Base-by-base conservation (phyloP, 257 asterid genomes). In the Jaltomata sinuosa region DNA sequence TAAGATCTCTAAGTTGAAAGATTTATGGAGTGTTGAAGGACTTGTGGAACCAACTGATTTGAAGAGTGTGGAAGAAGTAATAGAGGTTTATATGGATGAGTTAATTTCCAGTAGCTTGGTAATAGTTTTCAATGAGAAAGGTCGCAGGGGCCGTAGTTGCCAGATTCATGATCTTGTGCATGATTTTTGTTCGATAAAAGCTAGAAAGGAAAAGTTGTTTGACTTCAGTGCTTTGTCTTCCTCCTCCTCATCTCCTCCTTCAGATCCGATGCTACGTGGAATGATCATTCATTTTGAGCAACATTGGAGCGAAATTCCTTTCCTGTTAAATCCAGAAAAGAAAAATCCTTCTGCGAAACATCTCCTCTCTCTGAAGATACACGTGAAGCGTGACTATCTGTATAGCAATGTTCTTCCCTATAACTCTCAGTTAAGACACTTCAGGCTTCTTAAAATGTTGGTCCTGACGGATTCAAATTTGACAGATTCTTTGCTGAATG, bases 1-100 rank as follows among this genome's bases (percentile, higher is more conserved):
- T 31, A 32, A 38, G 29, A 85, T 74, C 1, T 12, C 21, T 7
- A 53, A 77, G 59, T 81, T 88, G 85, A 57, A 59, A 21, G 25
- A 79, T 2, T 40, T 85, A 8, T 88, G 89, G 93, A 64, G 71
- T 3, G 86, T 85, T 0, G 88, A 85, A 85, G 91, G 91, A 15
- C 83, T 87, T 12, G 11, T 90, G 57, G 19, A 40, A 50, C 50
- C 84, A 55, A 85, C 15, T 25, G 61, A 8, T 29, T 3, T 38
- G 22, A 67, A n/a, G n/a, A n/a, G n/a, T n/a, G n/a, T n/a, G n/a
- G n/a, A n/a, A n/a, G n/a, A n/a, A n/a, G n/a, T n/a, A n/a, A n/a
- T n/a, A n/a, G n/a, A 87, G 55, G 87, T 31, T 16, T 90, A 84
- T 68, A 14, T 89, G 67, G 80, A 38, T 50, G 76, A 88, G 29